Base-by-base conservation (phyloP, 139 green algal genomes). In the Chlorella sorokiniana region DNA sequence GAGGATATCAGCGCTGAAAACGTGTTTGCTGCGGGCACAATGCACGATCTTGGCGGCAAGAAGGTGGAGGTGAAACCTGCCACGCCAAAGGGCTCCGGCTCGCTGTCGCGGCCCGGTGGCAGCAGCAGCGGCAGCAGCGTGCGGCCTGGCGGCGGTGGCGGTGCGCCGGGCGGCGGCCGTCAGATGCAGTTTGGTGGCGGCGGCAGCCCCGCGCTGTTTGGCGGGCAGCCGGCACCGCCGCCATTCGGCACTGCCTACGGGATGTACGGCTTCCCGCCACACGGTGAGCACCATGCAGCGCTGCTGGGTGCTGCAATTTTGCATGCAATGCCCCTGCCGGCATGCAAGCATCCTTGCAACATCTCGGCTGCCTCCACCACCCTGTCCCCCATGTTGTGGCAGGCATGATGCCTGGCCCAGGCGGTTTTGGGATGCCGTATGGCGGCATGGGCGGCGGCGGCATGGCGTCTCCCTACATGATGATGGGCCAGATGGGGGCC, bases 21-120 rank as follows among this genome's bases (percentile, higher is more conserved):
- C 41, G 90, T 95, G 22, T 95, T 96, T 72, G 38, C 70, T 2
- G 79, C 79, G 0, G 92, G 92, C 44, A 63, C 76, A 29, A 93
- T 95, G 87, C 93, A 97, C 40, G 86, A 93, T 76, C 78, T 97
- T 22, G 81, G 71, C 22, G 91, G 91, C 42, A 96, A 96, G 81
- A 76, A 85, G 59, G 92, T 97, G 37, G 91, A 96, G 78, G 92
- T 96, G 0, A 96, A 96, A 77, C 86, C 68, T 37, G 93, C 93
- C 35, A 97, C 93, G 0, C 93, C 93, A 10, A 94, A 93, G 83
- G 93, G 93, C 14, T 92, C 92, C 31, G 89, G 90, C 44, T 85
- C 88, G 1, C 69, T 83, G 18, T 81, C 65, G 29, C 38, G 76
- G 7, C 71, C 81, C 40, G 18, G 40, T 2, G 74, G 38, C 59